phyloP scores from a whole-genome alignment of 805 yeast species.

The Candida boidinii region DNA sequence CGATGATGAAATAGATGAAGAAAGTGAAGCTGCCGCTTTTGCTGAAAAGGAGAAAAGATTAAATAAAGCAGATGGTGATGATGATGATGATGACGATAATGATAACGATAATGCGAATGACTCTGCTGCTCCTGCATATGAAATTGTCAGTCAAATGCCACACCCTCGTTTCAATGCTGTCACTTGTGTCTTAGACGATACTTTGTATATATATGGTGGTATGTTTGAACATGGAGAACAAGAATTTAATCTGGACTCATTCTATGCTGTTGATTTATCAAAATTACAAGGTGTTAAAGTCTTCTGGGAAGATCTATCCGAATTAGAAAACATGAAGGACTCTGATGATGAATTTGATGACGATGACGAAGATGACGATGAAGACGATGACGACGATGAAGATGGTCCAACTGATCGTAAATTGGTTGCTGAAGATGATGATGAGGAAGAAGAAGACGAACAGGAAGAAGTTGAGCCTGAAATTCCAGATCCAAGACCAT shows the following conservation, averaged over 20 bases:
- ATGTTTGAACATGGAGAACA: constrained; percentile 82
- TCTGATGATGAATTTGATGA: constrained; percentile 60
- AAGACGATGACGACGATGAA: constrained; percentile 57
- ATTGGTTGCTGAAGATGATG: constrained; percentile 37
- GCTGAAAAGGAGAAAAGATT: constrained; percentile 27
- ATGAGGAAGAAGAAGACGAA: constrained; percentile 58
- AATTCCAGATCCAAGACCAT: constrained; percentile 87
- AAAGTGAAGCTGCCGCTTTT: constrained; percentile 15
- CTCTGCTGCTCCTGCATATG: too few species aligned
- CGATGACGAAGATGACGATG: constrained; percentile 63
- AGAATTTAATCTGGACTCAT: constrained; percentile 76
- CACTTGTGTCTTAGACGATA: constrained; percentile 78
- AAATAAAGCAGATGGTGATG: constrained; percentile 24
- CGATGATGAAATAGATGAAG: constrained; percentile 41
- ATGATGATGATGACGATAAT: constrained; percentile 27
- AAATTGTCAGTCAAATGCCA: constrained; percentile 57
- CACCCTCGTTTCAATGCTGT: constrained; percentile 86
- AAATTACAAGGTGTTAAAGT: constrained; percentile 83
- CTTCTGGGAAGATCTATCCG: constrained; percentile 81
- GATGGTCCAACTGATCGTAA: constrained; percentile 30
- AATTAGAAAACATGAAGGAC: constrained; percentile 40
- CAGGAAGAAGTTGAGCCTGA: constrained; percentile 54
- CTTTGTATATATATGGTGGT: constrained; percentile 81
- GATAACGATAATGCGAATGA: constrained; percentile 25
- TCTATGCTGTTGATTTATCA: constrained; percentile 79